These are phyloP conservation scores for Aeschynomene evenia DNA, from an alignment of 306 rosid genomes.

Conservation along the genomic window DNA sequence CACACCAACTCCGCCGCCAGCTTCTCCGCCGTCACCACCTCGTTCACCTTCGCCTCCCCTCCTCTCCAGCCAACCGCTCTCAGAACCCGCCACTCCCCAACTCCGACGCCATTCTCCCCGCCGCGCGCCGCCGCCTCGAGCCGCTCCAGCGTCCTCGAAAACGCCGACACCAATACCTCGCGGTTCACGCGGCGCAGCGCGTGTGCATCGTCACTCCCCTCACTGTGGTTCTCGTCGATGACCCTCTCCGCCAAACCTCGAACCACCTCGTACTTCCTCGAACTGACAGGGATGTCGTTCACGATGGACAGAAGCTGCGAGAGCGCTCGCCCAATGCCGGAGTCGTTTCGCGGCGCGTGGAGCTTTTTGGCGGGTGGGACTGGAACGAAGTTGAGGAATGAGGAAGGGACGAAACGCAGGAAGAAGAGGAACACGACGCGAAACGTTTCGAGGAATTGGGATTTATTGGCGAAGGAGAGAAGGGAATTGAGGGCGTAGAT, in stretches of 20 bases:
- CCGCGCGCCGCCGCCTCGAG: slow-evolving; percentile 39
- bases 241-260: slow-evolving; percentile 57
- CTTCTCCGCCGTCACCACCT: slow-evolving; percentile 50
- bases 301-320: slow-evolving; percentile 49
- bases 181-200: slow-evolving; percentile 51
- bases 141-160: slow-evolving; percentile 39
- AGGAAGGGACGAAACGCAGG: slow-evolving; percentile 44
- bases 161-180: slow-evolving; percentile 46
- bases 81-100: slow-evolving; percentile 18
- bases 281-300: slow-evolving; percentile 54
- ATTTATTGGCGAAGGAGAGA: slow-evolving; percentile 26
- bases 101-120: not conserved
- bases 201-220: slow-evolving; percentile 7
- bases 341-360: not conserved
- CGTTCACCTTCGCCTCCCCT: slow-evolving; percentile 1
- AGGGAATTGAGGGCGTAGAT: slow-evolving; percentile 38
- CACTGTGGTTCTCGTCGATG: slow-evolving; percentile 50
- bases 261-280: slow-evolving; percentile 62
- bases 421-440: slow-evolving; percentile 40
- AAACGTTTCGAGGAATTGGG: slow-evolving; percentile 41
- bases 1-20: slow-evolving; percentile 64
- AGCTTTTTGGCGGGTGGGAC: not conserved
- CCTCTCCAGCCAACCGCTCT: slow-evolving; percentile 23
- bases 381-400: not conserved
- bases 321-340: slow-evolving; percentile 57